Evolutionary conservation across 805 yeast species (phyloP), one percentile per base, ranked within the genome.

Genomic region (Cyberlindnera japonica): DNA sequence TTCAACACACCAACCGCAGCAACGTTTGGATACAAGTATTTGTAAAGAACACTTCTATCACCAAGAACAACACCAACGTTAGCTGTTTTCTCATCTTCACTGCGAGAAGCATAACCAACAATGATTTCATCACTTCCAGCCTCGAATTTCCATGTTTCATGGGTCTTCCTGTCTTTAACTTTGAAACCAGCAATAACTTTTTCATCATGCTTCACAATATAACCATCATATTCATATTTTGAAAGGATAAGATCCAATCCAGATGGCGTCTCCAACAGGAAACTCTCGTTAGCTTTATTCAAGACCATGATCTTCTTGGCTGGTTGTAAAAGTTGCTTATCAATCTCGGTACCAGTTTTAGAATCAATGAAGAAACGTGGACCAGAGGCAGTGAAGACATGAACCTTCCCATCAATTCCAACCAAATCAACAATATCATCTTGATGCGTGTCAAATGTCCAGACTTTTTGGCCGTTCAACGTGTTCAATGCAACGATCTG

Each of bases 31-130:
- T 46, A 1, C 38, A 49, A 29, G 55, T 52, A n/a, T 16, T 49
- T 27, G 48, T 44, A 11, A 19, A 30, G 6, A 33, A 54, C 12
- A 11, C 37, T 12, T 33, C 55, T 1, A n/a, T 55, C 2, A 12
- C 52, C 15, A 40, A 40, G 21, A 45, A 33, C 37, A 28, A 22
- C 10, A 38, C 95, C 97, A 35, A 81, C 58, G 12, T 82, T 81
- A 0, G 82, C 78, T 5, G 72, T 64, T 11, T 57, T 51, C 15
- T 67, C 73, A 12, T 57, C 58, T 3, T 64, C 62, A 33, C 65
- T 66, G 41, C 77, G 68, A 3, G 58, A 30, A 0, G 69, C 64
- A 23, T 66, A 57, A 0, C 70, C 66, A 3, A 71, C 53, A 26
- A 79, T 58, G n/a, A 54, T 44, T 44, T 69, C 35, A 22, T 32